Evolutionary conservation across 2,329 filamentous ascomycete species (phyloP).

Genomic region (Ceratocystis cacaofunesta): DNA sequence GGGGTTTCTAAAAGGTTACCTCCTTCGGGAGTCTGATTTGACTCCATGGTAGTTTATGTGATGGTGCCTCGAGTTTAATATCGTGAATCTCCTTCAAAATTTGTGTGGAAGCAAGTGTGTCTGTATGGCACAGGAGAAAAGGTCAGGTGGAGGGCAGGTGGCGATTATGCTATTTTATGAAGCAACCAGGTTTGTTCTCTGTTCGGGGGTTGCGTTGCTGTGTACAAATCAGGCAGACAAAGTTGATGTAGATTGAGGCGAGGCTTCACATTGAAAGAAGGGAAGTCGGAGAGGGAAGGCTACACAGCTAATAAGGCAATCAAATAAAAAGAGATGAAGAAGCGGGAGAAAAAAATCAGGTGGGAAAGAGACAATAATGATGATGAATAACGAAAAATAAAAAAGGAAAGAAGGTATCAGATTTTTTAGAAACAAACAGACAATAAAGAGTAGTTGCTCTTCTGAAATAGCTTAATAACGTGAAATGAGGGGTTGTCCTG

Average conservation of each 20-base stretch:
- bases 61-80: background rate
- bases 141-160: no score
- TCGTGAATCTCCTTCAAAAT: background rate
- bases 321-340: background rate
- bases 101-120: background rate
- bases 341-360: background rate
- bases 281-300: background rate
- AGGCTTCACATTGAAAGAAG: no score
- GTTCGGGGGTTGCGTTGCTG: background rate
- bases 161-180: background rate
- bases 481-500: constrained; percentile 1
- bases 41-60: background rate
- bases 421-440: background rate
- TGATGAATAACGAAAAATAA: background rate
- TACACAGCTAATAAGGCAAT: background rate
- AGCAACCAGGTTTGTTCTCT: background rate
- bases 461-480: no score
- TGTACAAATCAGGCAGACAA: background rate
- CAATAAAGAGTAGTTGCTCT: background rate
- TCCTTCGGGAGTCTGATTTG: background rate
- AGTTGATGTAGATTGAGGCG: background rate
- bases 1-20: background rate
- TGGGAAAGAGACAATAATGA: background rate
- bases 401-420: background rate
- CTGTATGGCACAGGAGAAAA: no score